These are phyloP conservation scores for Rhodosporidiobolus sp. DNA, from an alignment of 768 basidiomycete genomes.

Conservation along the genomic window DNA sequence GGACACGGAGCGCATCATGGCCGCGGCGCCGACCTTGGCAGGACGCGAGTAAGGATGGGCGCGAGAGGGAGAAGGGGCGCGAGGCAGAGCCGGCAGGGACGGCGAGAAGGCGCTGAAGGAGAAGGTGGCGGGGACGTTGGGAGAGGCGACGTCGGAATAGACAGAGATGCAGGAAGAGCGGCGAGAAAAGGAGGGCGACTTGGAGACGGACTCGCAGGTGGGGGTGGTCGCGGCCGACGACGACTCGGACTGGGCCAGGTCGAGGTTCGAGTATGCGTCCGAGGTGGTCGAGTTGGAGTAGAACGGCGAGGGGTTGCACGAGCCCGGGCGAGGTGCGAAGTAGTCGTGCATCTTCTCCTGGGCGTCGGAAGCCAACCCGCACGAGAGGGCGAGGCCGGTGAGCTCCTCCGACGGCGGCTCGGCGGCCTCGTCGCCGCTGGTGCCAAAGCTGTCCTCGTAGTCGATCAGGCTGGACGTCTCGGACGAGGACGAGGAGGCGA, in stretches of 20 bases:
- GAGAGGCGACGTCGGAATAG: slow-evolving; percentile 10
- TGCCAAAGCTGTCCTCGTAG: slow-evolving; percentile 5
- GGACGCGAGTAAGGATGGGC: slow-evolving; percentile 18
- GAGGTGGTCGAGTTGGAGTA: slow-evolving; percentile 15
- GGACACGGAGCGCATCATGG: slow-evolving; percentile 33
- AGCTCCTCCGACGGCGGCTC: background rate
- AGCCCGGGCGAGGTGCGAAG: slow-evolving; percentile 23
- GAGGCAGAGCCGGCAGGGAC: background rate
- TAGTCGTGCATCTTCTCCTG: slow-evolving; percentile 20
- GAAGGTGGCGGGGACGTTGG: slow-evolving; percentile 22
- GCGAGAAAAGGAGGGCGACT: slow-evolving; percentile 20
- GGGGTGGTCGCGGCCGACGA: slow-evolving; percentile 25
- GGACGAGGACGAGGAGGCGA: slow-evolving; percentile 6
- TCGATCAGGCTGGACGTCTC: slow-evolving; percentile 20
- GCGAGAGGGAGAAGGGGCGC: slow-evolving; percentile 20
- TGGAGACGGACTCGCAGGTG: slow-evolving; percentile 9
- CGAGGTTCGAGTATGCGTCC: slow-evolving; percentile 6
- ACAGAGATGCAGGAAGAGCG: slow-evolving; percentile 7
- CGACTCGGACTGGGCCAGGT: background rate
- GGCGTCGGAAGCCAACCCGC: background rate
- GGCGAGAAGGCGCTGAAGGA: slow-evolving; percentile 23
- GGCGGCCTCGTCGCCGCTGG: background rate
- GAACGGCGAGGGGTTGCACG: slow-evolving; percentile 21
- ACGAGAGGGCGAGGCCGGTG: slow-evolving; percentile 10
- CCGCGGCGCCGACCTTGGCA: background rate